Conservation (phyloP, 768 basidiomycete genomes). For the Crepidotus variabilis region DNA sequence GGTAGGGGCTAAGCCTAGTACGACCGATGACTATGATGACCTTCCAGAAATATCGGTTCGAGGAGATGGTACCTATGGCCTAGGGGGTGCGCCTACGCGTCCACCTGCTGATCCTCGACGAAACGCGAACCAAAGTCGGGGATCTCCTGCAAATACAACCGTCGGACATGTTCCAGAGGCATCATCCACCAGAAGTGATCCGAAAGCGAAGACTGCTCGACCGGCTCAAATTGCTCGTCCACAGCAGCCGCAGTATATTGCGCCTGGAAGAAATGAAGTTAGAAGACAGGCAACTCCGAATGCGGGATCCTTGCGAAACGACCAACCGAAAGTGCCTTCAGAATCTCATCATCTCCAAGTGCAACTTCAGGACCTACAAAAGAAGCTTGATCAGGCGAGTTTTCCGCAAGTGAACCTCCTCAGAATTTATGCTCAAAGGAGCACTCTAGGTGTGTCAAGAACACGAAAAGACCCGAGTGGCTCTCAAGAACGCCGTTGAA, state of each 20-base stretch:
- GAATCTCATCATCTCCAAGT: conserved; percentile 11
- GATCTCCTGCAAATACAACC: neutral
- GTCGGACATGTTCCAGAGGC: neutral
- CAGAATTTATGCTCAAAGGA: conserved; percentile 8
- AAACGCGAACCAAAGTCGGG: neutral
- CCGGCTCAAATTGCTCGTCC: neutral
- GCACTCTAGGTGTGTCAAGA: conserved; percentile 43
- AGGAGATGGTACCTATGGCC: conserved; percentile 52
- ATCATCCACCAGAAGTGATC: neutral
- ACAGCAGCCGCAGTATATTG: neutral
- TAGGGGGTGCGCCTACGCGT: conserved; percentile 19
- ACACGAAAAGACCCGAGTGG: conserved; percentile 42
- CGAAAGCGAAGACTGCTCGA: neutral
- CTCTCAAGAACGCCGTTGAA: conserved; percentile 45
- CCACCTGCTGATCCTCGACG: neutral
- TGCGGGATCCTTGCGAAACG: neutral
- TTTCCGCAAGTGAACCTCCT: conserved; percentile 1
- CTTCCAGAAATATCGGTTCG: conserved; percentile 64
- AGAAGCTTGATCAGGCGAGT: conserved; percentile 45
- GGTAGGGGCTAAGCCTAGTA: conserved; percentile 18
- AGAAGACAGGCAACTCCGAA: neutral
- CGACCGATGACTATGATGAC: conserved; percentile 41
- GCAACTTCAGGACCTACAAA: conserved; percentile 27
- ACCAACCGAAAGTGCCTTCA: neutral
- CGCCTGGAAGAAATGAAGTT: neutral